Evolutionary conservation across 129 eudicot species (phyloP).

Genomic region (Artemisia argyi): DNA sequence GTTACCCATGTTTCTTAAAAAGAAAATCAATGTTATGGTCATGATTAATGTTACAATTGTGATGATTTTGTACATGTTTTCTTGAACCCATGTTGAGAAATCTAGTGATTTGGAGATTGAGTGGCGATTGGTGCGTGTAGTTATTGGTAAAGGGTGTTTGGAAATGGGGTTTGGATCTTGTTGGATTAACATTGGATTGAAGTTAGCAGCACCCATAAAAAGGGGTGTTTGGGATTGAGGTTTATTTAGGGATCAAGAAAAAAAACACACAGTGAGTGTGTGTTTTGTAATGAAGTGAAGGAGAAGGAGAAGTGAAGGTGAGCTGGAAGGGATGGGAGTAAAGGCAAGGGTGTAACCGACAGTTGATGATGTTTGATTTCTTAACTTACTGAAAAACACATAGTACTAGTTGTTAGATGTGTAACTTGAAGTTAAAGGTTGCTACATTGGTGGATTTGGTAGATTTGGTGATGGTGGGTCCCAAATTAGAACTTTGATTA

Average conservation of each 20-base stretch:
- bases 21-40: slow-evolving; percentile 72
- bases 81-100: slow-evolving; percentile 80
- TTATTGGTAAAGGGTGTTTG: slow-evolving; percentile 34
- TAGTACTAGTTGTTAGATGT: slow-evolving; percentile 1
- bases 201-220: slow-evolving; percentile 23
- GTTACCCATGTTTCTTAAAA: slow-evolving; percentile 72
- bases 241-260: background rate
- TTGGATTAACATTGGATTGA: slow-evolving; percentile 71
- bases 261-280: slow-evolving; percentile 13
- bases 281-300: slow-evolving; percentile 2
- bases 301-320: slow-evolving; percentile 32
- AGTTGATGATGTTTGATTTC: slow-evolving; percentile 27
- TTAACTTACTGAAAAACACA: background rate
- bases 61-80: slow-evolving; percentile 67
- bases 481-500: background rate
- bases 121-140: slow-evolving; percentile 39
- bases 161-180: slow-evolving; percentile 54
- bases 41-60: slow-evolving; percentile 42
- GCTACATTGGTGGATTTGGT: slow-evolving; percentile 39
- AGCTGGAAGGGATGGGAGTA: slow-evolving; percentile 9
- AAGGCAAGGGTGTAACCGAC: slow-evolving; percentile 27
- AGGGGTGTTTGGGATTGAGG: background rate
- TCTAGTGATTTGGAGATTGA: slow-evolving; percentile 60
- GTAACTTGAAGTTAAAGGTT: slow-evolving; percentile 34
- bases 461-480: slow-evolving; percentile 19